These are phyloP conservation scores for Patellaria atrata DNA, from an alignment of 495 filamentous ascomycete species.

Conservation along the genomic window DNA sequence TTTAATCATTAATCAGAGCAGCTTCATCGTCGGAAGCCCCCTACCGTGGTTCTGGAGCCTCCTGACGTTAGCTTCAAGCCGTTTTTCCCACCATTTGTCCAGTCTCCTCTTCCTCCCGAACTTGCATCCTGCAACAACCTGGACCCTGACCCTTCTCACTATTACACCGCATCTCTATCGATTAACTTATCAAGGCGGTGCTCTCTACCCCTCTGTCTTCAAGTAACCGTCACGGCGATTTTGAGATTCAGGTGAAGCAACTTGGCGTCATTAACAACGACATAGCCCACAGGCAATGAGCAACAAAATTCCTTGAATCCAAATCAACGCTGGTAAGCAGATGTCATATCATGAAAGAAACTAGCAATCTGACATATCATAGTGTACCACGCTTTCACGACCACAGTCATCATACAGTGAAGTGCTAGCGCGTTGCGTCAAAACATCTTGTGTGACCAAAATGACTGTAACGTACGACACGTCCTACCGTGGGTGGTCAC, in stretches of 20 bases:
- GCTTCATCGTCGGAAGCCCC: constrained; percentile 15
- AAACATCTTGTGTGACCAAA: neutral
- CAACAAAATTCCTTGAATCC: neutral
- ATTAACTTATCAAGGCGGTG: constrained; percentile 15
- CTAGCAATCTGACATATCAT: neutral
- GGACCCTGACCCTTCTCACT: constrained; percentile 20
- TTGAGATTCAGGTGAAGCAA: constrained; percentile 11
- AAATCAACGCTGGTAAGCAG: neutral
- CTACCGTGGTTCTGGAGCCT: constrained; percentile 23
- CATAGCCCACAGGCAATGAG: neutral
- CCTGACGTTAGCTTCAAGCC: constrained; percentile 16
- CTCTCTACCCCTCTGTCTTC: constrained; percentile 3
- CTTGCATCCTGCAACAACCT: constrained; percentile 16
- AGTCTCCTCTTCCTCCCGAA: constrained; percentile 16
- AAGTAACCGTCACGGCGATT: constrained; percentile 3
- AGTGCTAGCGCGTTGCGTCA: neutral
- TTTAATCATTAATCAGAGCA: constrained; percentile 18
- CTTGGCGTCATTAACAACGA: neutral
- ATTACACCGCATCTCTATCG: constrained; percentile 13
- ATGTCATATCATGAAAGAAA: neutral
- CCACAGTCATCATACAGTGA: constrained; percentile 1
- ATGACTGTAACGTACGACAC: constrained; percentile 26
- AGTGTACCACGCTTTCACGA: constrained; percentile 9
- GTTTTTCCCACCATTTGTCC: constrained; percentile 17
- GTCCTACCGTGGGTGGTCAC: constrained; percentile 24